phyloP scores from a whole-genome alignment of 2,329 filamentous ascomycete genomes.

The Sporothrix pallida region DNA sequence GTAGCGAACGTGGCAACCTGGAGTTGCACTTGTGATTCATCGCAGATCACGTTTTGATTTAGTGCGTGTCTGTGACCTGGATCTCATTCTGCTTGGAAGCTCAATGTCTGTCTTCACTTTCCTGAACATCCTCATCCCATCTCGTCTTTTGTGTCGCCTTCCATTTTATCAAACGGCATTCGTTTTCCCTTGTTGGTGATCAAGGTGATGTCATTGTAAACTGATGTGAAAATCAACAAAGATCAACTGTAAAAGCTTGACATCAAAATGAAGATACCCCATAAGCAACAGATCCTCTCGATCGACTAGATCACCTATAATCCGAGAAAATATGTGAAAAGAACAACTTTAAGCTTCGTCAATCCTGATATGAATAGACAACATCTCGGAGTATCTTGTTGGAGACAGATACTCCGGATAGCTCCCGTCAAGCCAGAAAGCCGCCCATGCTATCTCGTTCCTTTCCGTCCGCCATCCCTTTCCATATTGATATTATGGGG shows the following conservation, averaged over 20 bases:
- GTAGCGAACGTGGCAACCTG: neutral
- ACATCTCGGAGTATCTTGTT: neutral
- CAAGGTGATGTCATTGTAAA: neutral
- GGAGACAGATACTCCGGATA: neutral
- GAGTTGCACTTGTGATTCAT: slow-evolving; percentile 11
- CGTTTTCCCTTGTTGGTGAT: neutral
- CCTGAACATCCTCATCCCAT: neutral
- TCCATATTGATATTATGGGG: too few species aligned
- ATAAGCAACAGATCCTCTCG: too few species aligned
- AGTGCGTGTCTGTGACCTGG: neutral
- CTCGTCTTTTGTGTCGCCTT: neutral
- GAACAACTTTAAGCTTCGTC: too few species aligned
- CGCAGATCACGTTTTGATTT: neutral
- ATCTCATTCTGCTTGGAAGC: neutral
- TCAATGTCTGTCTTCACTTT: neutral
- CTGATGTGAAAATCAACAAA: neutral
- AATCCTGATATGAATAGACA: neutral
- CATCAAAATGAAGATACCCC: too few species aligned
- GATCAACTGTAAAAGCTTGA: neutral
- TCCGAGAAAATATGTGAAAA: neutral
- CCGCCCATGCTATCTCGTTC: too few species aligned
- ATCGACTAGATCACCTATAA: neutral
- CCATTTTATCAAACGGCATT: neutral
- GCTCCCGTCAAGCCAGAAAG: neutral
- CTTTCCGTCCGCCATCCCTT: too few species aligned